These are phyloP conservation scores for Mucor racemosus DNA, from an alignment of 371 early-diverging fungal species.

Conservation along the genomic window DNA sequence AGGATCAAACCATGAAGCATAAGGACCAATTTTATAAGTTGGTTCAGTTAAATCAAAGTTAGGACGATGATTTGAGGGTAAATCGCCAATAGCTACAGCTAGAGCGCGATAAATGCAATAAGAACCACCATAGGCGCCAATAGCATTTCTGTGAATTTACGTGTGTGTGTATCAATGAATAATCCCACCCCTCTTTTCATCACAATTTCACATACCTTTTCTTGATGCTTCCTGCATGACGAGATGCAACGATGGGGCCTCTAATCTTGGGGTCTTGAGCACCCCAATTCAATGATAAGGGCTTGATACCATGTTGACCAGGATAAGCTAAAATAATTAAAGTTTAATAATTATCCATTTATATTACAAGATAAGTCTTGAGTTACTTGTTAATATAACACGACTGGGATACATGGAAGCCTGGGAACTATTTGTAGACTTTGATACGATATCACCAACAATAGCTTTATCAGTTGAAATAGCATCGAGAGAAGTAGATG, in stretches of 20 bases:
- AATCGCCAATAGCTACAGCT: conserved; percentile 91
- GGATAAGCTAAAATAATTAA: conserved; percentile 69
- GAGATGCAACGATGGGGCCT: conserved; percentile 90
- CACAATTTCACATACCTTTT: conserved; percentile 52
- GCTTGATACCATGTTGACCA: conserved; percentile 85
- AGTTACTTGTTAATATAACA: conserved; percentile 56
- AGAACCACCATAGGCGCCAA: conserved; percentile 94
- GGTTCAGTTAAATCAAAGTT: conserved; percentile 92
- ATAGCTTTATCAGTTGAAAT: background rate
- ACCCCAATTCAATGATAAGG: conserved; percentile 87
- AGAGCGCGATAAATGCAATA: conserved; percentile 93
- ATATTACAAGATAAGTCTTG: background rate
- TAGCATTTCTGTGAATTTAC: conserved; percentile 71
- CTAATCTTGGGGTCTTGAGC: conserved; percentile 72
- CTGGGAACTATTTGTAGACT: background rate
- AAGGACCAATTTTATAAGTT: conserved; percentile 81
- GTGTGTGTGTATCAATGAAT: background rate
- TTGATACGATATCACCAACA: background rate
- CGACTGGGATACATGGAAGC: conserved; percentile 44
- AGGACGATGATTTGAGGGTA: conserved; percentile 83
- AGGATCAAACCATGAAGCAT: conserved; percentile 86
- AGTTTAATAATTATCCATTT: background rate
- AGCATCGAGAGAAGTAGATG: background rate
- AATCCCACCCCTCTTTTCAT: background rate
- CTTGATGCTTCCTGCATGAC: conserved; percentile 78